Conservation (phyloP, 768 basidiomycete species). For the Lyophyllum shimeji region DNA sequence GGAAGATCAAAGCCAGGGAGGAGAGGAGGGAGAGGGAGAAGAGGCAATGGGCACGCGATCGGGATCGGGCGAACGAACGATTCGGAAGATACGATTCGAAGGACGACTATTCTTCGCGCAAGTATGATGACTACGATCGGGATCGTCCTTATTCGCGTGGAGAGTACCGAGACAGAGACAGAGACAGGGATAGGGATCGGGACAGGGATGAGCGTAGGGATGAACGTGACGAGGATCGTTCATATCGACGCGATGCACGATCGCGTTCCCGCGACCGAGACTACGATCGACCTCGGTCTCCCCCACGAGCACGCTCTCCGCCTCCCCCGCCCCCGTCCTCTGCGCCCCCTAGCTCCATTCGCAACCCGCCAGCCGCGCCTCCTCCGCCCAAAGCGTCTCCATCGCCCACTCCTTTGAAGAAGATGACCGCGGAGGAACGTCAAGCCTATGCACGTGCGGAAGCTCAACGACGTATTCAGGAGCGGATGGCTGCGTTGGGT, state of each 20-base stretch:
- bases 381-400: slow-evolving; percentile 41
- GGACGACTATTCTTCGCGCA: slow-evolving; percentile 41
- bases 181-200: slow-evolving; percentile 28
- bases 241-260: slow-evolving; percentile 29
- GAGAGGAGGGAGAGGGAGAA: slow-evolving; percentile 76
- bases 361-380: slow-evolving; percentile 52
- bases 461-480: slow-evolving; percentile 80
- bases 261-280: slow-evolving; percentile 35
- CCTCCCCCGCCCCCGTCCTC: slow-evolving; percentile 56
- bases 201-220: slow-evolving; percentile 36
- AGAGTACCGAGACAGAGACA: slow-evolving; percentile 11
- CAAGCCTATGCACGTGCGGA: slow-evolving; percentile 74
- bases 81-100: slow-evolving; percentile 67
- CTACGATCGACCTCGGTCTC: slow-evolving; percentile 36
- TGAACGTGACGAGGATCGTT: slow-evolving; percentile 42
- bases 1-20: slow-evolving; percentile 76
- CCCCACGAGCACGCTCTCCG: slow-evolving; percentile 47
- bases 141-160: slow-evolving; percentile 23
- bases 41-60: slow-evolving; percentile 72
- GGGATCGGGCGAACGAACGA: slow-evolving; percentile 83
- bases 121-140: slow-evolving; percentile 28
- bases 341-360: slow-evolving; percentile 34
- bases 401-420: slow-evolving; percentile 63
- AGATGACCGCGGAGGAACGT: slow-evolving; percentile 85
- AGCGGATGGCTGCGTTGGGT: slow-evolving; percentile 83